phyloP scores from a whole-genome alignment of 805 yeast species.

The Phaffomyces opuntiae region DNA sequence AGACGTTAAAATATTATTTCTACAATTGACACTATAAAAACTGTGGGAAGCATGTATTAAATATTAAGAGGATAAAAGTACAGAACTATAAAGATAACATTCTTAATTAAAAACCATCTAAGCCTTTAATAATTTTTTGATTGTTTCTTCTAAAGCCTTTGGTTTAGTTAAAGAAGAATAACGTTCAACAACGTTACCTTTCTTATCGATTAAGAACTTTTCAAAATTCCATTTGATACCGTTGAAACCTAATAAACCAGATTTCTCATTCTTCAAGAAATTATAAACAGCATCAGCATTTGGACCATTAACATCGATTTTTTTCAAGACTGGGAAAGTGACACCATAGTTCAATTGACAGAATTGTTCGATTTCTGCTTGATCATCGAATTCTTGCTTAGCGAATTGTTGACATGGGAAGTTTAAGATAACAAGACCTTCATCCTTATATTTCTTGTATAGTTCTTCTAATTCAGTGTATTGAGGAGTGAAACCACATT shows the following conservation, averaged over 20 bases:
- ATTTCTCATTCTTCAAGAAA: conserved; percentile 63
- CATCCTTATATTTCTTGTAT: conserved; percentile 56
- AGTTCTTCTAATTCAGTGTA: conserved; percentile 66
- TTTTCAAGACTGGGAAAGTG: conserved; percentile 79
- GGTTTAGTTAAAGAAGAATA: conserved; percentile 69
- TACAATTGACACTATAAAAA: too few relatives aligned
- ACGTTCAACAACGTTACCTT: conserved; percentile 60
- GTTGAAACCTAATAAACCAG: conserved; percentile 56
- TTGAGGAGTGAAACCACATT: conserved; percentile 80
- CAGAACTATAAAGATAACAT: not conserved
- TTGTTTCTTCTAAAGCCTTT: conserved; percentile 43
- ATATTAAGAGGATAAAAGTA: not conserved
- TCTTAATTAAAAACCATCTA: not conserved
- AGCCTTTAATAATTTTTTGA: conserved; percentile 47
- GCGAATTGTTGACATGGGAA: conserved; percentile 93
- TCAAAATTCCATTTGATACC: conserved; percentile 79
- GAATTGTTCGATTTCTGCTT: conserved; percentile 65
- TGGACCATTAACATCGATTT: conserved; percentile 85
- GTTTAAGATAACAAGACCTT: conserved; percentile 66
- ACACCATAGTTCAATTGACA: conserved; percentile 85
- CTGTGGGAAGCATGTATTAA: not conserved
- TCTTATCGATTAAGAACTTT: conserved; percentile 53
- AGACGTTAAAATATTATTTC: too few relatives aligned
- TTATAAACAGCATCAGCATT: conserved; percentile 74
- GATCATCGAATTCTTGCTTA: conserved; percentile 66